Percentiles rank a stretch among this genome's conserved stretches.
Conservation (phyloP, 2,329 filamentous ascomycete species). For the Clathrospora elynae region DNA sequence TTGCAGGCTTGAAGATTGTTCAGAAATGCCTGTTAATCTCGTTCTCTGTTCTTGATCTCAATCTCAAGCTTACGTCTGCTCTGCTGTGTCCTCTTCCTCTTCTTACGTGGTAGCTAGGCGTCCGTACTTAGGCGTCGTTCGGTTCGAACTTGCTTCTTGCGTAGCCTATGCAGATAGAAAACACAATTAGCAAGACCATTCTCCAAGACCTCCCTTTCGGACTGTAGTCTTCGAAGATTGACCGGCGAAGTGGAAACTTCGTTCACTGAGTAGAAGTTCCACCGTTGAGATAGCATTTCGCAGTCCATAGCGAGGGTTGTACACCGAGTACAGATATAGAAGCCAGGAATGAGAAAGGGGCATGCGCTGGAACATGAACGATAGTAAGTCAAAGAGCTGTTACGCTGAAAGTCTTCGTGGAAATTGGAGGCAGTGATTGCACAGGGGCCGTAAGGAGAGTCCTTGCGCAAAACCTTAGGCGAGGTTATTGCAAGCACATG, state of each 20-base stretch:
- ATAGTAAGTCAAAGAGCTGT: too few species aligned
- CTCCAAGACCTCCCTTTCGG: slow-evolving; percentile 35
- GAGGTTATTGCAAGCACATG: too few species aligned
- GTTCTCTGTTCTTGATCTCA: slow-evolving; percentile 41
- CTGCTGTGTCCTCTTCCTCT: slow-evolving; percentile 41
- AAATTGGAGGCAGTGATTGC: too few species aligned
- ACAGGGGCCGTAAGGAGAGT: too few species aligned
- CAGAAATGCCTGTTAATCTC: slow-evolving; percentile 38
- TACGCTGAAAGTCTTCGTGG: too few species aligned
- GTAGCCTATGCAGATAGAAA: slow-evolving; percentile 39
- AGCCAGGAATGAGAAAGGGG: not conserved
- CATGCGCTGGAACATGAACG: too few species aligned
- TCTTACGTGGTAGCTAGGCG: slow-evolving; percentile 24
- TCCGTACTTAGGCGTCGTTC: slow-evolving; percentile 26
- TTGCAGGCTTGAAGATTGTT: slow-evolving; percentile 41
- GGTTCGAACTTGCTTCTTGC: slow-evolving; percentile 37
- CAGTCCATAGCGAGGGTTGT: slow-evolving; percentile 3
- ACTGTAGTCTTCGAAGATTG: slow-evolving; percentile 21
- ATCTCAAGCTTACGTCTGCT: slow-evolving; percentile 33
- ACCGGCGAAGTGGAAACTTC: not conserved
- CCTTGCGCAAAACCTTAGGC: too few species aligned
- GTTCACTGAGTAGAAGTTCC: slow-evolving; percentile 3
- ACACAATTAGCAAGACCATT: slow-evolving; percentile 39
- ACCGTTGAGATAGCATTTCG: not conserved
- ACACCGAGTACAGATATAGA: not conserved